Evolutionary conservation across 2,329 filamentous ascomycete species (phyloP).

Genomic region (Fusarium piperis): DNA sequence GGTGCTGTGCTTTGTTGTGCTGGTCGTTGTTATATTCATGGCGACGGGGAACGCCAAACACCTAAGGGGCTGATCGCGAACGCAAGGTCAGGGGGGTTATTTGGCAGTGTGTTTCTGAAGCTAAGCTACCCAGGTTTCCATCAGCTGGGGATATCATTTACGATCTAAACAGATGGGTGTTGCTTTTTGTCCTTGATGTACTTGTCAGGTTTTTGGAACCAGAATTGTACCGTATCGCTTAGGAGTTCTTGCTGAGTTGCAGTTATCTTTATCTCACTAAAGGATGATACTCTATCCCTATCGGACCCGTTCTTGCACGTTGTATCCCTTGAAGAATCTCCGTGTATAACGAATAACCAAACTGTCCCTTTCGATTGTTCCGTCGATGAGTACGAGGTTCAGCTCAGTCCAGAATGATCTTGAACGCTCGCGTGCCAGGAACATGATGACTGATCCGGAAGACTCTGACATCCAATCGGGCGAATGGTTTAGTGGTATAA

Average conservation of each 20-base stretch:
- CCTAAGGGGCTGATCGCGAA: slow-evolving; percentile 7
- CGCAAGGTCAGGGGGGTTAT: neutral
- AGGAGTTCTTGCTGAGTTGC: neutral
- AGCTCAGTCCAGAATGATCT: neutral
- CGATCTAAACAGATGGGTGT: neutral
- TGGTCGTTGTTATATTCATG: slow-evolving; percentile 20
- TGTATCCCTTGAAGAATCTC: rapidly evolving
- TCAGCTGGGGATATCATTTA: too few species aligned
- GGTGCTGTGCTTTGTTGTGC: slow-evolving; percentile 20
- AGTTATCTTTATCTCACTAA: neutral
- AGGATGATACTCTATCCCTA: neutral
- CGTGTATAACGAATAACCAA: neutral
- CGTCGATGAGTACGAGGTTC: neutral
- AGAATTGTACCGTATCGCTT: neutral
- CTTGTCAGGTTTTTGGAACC: neutral
- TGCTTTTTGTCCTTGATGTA: neutral
- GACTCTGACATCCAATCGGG: slow-evolving; percentile 19
- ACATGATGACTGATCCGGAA: neutral
- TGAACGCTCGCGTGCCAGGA: neutral
- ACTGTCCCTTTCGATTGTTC: neutral
- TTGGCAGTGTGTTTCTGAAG: neutral
- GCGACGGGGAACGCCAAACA: slow-evolving; percentile 22
- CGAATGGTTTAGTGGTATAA: too few species aligned
- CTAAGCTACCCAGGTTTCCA: neutral
- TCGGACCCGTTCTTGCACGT: neutral